A percentile compares a stretch with the other conserved stretches of the same genome.
Conservation (phyloP, 768 basidiomycete genomes). For the Leccinum boreale region DNA sequence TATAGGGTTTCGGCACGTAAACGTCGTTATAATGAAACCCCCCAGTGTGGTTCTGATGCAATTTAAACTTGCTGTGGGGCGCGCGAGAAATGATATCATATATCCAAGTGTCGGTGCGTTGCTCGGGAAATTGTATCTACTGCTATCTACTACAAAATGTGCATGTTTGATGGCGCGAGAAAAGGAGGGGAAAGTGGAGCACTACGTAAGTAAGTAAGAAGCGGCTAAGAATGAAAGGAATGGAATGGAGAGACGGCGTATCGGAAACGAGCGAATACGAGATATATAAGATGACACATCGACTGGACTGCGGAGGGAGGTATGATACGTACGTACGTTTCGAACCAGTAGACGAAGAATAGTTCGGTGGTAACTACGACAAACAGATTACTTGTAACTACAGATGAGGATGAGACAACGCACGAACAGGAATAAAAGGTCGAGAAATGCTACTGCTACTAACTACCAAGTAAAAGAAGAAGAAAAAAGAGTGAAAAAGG, state of each 20-base stretch:
- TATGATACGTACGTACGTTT: constrained; percentile 13
- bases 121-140: constrained; percentile 33
- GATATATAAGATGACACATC: constrained; percentile 1
- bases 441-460: constrained; percentile 27
- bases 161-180: constrained; percentile 4
- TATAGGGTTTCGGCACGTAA: neutral
- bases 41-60: too few species aligned
- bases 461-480: constrained; percentile 12
- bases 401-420: constrained; percentile 26
- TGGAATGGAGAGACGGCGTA: neutral
- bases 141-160: constrained; percentile 36
- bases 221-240: neutral
- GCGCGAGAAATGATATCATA: neutral
- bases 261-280: constrained; percentile 3
- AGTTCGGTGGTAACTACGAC: constrained; percentile 33
- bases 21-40: neutral
- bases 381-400: constrained; percentile 31
- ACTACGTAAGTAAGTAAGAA: neutral
- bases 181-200: neutral
- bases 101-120: constrained; percentile 25
- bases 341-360: constrained; percentile 21
- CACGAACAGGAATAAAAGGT: constrained; percentile 10
- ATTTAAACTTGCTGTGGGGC: neutral
- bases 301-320: neutral
- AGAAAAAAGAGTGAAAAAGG: neutral